These are phyloP conservation scores for Neonectria sp. DNA, from an alignment of 2,329 filamentous ascomycete genomes.

Conservation along the genomic window DNA sequence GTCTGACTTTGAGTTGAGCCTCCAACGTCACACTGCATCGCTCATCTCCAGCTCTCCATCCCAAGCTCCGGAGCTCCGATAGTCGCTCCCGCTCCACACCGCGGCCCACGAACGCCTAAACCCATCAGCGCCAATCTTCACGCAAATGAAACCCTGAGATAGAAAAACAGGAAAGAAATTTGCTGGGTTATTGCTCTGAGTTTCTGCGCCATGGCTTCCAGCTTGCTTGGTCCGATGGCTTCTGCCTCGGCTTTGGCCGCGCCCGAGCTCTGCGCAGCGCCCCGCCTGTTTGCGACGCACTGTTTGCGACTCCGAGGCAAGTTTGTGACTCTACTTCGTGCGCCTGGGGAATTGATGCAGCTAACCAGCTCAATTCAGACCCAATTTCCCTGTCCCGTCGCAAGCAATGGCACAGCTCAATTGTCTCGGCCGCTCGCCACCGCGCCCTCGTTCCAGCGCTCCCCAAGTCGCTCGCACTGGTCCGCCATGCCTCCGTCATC, in stretches of 20 bases:
- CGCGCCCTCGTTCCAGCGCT: conserved; percentile 47
- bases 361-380: conserved; percentile 35
- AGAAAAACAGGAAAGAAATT: background rate
- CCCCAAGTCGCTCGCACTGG: conserved; percentile 54
- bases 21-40: conserved; percentile 32
- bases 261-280: conserved; percentile 50
- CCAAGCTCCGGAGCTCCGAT: conserved; percentile 24
- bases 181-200: conserved; percentile 10
- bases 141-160: conserved; percentile 20
- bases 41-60: background rate
- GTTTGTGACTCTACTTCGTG: background rate
- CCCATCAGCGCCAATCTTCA: conserved; percentile 14
- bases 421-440: conserved; percentile 45
- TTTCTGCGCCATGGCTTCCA: conserved; percentile 52
- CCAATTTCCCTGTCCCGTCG: conserved; percentile 46
- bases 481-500: conserved; percentile 55
- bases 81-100: conserved; percentile 20
- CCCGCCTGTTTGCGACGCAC: conserved; percentile 45
- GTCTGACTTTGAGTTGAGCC: conserved; percentile 23
- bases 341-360: no score
- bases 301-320: conserved; percentile 43
- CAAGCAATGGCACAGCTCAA: conserved; percentile 58
- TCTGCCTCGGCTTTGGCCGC: conserved; percentile 42
- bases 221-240: conserved; percentile 52
- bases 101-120: conserved; percentile 1